Percentiles rank a stretch among this genome's conserved stretches.
Conservation (phyloP, 352 stramenopile species). For the Pythium dissimile region DNA sequence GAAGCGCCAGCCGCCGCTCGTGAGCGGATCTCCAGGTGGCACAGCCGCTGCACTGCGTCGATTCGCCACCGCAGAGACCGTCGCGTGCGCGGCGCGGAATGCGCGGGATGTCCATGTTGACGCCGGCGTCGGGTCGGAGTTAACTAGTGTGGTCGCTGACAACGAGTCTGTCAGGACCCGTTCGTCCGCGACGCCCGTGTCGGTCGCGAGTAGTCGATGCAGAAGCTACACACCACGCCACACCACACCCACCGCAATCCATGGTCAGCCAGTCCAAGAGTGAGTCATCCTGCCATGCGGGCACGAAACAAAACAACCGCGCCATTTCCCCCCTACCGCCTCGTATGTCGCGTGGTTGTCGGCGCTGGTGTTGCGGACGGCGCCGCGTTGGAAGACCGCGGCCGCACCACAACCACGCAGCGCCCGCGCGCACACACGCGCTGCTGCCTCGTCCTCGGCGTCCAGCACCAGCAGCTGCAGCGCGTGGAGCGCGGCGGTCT, state of each 20-base stretch:
- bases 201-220: constrained; percentile 13
- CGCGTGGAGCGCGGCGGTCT: constrained; percentile 46
- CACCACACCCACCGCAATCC: too few species aligned
- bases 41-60: not conserved
- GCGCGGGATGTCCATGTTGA: not conserved
- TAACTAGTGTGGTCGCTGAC: too few species aligned
- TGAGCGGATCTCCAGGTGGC: not conserved
- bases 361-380: not conserved
- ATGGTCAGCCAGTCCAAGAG: too few species aligned
- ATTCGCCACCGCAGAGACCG: not conserved
- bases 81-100: not conserved
- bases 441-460: not conserved
- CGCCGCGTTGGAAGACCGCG: constrained; percentile 12
- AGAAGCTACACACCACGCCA: constrained; percentile 9
- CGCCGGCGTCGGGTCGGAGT: too few species aligned
- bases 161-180: too few species aligned
- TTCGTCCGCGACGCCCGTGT: not conserved
- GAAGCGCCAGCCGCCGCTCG: constrained; percentile 49
- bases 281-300: too few species aligned
- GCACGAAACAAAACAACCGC: not conserved
- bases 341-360: constrained; percentile 13
- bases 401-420: constrained; percentile 14
- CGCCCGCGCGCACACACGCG: not conserved
- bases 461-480: constrained; percentile 41
- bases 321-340: too few species aligned